A percentile compares a stretch with the other conserved stretches of the same genome.
phyloP scores from a whole-genome alignment of 208 protist species.

The Angomonas deanei region DNA sequence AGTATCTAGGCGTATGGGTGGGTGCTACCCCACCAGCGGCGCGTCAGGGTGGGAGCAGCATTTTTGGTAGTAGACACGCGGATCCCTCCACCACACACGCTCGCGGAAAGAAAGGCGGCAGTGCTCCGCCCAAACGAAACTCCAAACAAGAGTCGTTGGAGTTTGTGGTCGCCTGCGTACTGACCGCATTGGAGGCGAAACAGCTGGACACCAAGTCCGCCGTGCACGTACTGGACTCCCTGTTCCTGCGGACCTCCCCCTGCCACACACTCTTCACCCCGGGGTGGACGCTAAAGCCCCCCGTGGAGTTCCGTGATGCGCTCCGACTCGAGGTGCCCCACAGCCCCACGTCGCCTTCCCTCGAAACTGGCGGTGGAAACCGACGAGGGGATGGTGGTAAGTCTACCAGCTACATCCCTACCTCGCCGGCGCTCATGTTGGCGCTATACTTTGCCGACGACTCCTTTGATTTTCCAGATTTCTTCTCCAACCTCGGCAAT shows the following conservation, averaged over 20 bases:
- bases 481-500: background rate
- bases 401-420: background rate
- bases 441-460: background rate
- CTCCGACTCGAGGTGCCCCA: background rate
- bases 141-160: conserved; percentile 1
- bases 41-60: no score
- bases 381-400: no score
- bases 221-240: background rate
- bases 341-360: no score
- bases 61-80: no score
- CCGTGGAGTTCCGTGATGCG: background rate
- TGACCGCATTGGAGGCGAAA: background rate
- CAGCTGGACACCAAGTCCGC: background rate
- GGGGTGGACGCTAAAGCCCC: background rate
- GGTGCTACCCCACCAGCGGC: no score
- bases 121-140: no score
- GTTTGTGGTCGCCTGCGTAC: background rate
- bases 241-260: background rate
- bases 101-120: no score
- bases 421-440: background rate
- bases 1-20: conserved; percentile 7
- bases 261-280: background rate
- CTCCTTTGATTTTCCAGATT: background rate
- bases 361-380: no score
- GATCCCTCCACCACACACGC: no score